Evolutionary conservation across 768 basidiomycete species (phyloP).

Genomic region (Panaeolus cyanescens): DNA sequence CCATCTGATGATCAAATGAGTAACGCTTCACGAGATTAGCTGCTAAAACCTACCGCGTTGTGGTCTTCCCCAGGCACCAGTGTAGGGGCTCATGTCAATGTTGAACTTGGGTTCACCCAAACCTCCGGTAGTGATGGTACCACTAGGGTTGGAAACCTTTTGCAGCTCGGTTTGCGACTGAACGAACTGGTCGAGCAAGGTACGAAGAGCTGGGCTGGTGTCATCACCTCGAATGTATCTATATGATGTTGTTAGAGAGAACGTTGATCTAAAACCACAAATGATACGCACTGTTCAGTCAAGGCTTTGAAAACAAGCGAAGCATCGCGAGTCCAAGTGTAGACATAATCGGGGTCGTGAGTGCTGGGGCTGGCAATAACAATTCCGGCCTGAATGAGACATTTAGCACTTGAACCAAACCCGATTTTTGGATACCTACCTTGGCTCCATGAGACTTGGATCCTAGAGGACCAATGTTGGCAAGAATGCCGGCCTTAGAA

Average conservation of each 20-base stretch:
- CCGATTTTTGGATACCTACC: too few relatives aligned
- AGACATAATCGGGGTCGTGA: slow-evolving; percentile 62
- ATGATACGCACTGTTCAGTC: slow-evolving; percentile 39
- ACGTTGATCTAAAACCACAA: too few relatives aligned
- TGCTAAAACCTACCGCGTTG: not conserved
- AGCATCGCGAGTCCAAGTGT: slow-evolving; percentile 75
- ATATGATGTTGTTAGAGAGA: slow-evolving; percentile 24
- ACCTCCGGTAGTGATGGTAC: slow-evolving; percentile 61
- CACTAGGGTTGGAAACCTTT: slow-evolving; percentile 69
- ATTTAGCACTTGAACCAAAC: too few relatives aligned
- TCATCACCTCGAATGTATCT: slow-evolving; percentile 54
- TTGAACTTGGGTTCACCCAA: slow-evolving; percentile 80
- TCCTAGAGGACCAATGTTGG: slow-evolving; percentile 67
- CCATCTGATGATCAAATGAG: slow-evolving; percentile 47
- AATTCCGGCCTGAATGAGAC: slow-evolving; percentile 43
- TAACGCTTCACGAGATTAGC: not conserved
- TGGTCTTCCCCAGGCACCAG: slow-evolving; percentile 50
- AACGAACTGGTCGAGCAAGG: slow-evolving; percentile 60
- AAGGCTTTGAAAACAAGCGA: slow-evolving; percentile 67
- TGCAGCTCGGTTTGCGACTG: slow-evolving; percentile 58
- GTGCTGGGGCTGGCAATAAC: slow-evolving; percentile 59
- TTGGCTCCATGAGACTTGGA: slow-evolving; percentile 55
- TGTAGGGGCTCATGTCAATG: slow-evolving; percentile 63
- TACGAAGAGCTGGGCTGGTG: slow-evolving; percentile 35
- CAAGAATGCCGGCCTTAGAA: slow-evolving; percentile 65